Percentiles rank a stretch among this genome's conserved stretches.
phyloP scores from a whole-genome alignment of 2,329 filamentous ascomycete species.

The Sporothrix brunneoviolacea region DNA sequence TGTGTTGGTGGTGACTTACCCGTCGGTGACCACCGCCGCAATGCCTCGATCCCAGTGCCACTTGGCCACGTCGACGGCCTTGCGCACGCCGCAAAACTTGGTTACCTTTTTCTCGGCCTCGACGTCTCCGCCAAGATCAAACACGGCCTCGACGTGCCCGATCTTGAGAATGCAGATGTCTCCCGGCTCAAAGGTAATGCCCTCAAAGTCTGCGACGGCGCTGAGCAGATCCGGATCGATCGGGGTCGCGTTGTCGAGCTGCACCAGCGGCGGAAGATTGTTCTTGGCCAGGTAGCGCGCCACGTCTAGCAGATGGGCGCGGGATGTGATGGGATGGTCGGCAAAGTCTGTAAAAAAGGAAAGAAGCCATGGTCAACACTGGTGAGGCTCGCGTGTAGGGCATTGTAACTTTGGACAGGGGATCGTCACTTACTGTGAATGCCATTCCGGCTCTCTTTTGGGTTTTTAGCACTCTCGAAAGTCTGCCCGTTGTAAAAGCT shows the following conservation, averaged over 20 bases:
- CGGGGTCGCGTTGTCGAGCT: slow-evolving; percentile 4
- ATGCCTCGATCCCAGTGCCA: slow-evolving; percentile 4
- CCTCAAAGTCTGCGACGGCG: neutral
- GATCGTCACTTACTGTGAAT: no score
- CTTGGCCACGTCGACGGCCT: slow-evolving; percentile 2
- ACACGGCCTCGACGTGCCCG: slow-evolving; percentile 5
- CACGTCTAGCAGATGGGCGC: neutral
- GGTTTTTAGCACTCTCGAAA: neutral
- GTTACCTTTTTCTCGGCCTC: neutral
- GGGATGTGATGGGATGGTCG: slow-evolving; percentile 2
- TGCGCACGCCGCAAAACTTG: slow-evolving; percentile 5
- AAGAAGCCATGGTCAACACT: no score
- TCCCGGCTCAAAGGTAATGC: neutral
- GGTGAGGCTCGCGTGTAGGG: no score
- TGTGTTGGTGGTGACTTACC: no score
- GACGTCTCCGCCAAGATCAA: neutral
- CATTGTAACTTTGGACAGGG: no score
- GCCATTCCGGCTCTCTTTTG: neutral
- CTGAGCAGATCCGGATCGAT: neutral
- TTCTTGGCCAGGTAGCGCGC: slow-evolving; percentile 1
- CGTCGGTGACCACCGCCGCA: neutral
- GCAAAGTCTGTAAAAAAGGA: no score
- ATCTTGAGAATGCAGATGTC: slow-evolving; percentile 3
- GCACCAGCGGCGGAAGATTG: slow-evolving; percentile 1
- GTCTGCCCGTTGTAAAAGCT: slow-evolving; percentile 6